Evolutionary conservation across 257 asterid genomes (phyloP), one percentile per base, ranked within the genome.

Genomic region (Marsdenia floribunda): DNA sequence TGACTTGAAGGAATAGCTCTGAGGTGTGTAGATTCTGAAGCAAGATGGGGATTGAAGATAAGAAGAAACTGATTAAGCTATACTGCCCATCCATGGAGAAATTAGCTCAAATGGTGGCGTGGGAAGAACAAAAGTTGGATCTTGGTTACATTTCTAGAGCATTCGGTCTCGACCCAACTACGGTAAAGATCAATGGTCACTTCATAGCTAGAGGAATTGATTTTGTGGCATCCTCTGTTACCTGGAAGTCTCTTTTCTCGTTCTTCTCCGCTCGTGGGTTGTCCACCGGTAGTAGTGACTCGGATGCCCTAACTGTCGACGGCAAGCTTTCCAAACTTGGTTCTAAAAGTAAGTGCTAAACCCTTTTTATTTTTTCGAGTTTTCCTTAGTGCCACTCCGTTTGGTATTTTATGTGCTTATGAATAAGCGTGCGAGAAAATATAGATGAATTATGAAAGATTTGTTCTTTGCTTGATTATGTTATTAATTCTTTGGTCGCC

Each of bases 151-250:
- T 91, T 37, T 76, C 97, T 49, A 74, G 93, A 78, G 82, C 80
- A n/a, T 93, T 91, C 79, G 94, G 96, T 37, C 85, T 93, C 57
- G 87, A 93, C 79, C 94, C 98, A 72, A 73, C 77, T 16, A 77
- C 91, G 0, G 13, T 91, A 37, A 93, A 87, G 91, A 90, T 93
- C 80, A 93, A 93, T 68, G 94, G 94, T 50, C 93, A 93, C 94
- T 93, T 86, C 63, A 83, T 93, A 33, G 87, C 91, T 70, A 86
- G 97, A 88, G 97, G 97, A 7, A 77, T 77, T 26, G 96, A 90
- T 80, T 79, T 88, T 57, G 35, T 91, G 8, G 96, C 98, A 14
- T 88, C 90, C 12, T 90, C 98, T n/a, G 89, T 93, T 49, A 91
- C 97, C 52, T 93, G 98, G 98, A 85, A 78, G 77, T 91, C 97